Base-by-base conservation (phyloP, 2,329 filamentous ascomycete genomes). In the Albifimbria verrucaria region DNA sequence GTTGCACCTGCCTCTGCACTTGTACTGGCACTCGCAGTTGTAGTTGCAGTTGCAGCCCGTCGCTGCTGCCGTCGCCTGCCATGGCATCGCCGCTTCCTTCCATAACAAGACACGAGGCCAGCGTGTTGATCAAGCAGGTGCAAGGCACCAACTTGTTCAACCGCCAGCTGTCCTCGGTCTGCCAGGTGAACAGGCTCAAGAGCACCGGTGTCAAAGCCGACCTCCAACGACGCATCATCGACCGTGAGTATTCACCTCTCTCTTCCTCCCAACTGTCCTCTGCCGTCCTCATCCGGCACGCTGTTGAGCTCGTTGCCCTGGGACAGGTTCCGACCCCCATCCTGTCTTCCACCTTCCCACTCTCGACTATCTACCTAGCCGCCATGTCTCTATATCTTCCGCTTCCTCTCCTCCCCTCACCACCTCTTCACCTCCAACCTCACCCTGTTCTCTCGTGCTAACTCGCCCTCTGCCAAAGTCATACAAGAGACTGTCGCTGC, bases 121-220 rank as follows among this genome's bases (percentile, higher is more conserved):
- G 71, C 55, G 59, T 65, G 45, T 71, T 84, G 49, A 66, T 76
- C 44, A 69, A 75, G 55, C 70, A 74, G 51, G 70, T 78, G 17
- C 70, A 77, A 55, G 68, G 68, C 43, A 74, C 68, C 32, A 59
- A 70, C 12, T 68, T 85, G 21, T 71, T 82, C 25, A 84, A 84
- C 63, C 72, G 76, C 20, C 86, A 92, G 62, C 81, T 97, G 48
- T 89, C 91, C 62, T 79, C 79, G 50, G 87, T 97, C 59, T 89
- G 93, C 65, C 81, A 84, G 57, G 77, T 82, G 55, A 90, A 96
- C 73, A 82, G 85, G 46, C 77, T 96, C 32, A 81, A 83, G 59
- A 88, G 90, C 55, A 89, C 87, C 24, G 94, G 94, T 20, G 87
- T 94, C 64, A 99, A 99, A 77, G 83, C 85, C 28, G 82, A 89